Conservation (phyloP, 192 early-diverging fungal species). For the Linnemannia elongata region DNA sequence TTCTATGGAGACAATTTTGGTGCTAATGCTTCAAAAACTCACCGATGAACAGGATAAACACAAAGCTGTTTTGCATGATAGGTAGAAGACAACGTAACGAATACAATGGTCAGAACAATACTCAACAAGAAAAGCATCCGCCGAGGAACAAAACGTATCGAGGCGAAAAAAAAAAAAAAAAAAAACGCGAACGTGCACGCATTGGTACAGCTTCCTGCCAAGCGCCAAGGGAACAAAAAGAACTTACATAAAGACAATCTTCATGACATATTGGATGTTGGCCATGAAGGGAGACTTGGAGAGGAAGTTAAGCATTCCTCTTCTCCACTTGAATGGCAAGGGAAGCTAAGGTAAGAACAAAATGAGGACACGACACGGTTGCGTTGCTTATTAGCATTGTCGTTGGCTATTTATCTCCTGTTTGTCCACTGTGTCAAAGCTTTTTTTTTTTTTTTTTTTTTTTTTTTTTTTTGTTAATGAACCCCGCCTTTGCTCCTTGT, state of each 20-base stretch:
- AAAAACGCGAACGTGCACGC: neutral
- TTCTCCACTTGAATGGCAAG: constrained; percentile 62
- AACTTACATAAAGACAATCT: constrained; percentile 67
- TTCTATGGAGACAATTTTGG: neutral
- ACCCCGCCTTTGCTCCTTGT: neutral
- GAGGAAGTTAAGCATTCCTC: constrained; percentile 60
- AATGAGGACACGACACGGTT: neutral
- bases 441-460: too few species aligned
- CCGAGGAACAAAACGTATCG: neutral
- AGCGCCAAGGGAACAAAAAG: neutral
- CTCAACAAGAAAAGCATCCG: neutral
- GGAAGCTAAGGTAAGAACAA: constrained; percentile 54
- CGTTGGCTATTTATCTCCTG: neutral
- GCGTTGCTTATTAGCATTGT: neutral
- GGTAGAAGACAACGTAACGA: neutral
- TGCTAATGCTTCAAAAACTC: constrained; percentile 7
- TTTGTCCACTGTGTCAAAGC: neutral
- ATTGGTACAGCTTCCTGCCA: neutral
- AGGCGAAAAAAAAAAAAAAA: neutral
- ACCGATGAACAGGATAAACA: constrained; percentile 70
- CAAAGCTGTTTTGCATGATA: constrained; percentile 55
- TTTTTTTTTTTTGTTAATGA: neutral
- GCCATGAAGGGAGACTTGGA: constrained; percentile 60
- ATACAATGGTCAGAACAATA: neutral
- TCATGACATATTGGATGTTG: constrained; percentile 56